These are phyloP conservation scores for Aureobasidium leucospermi DNA, from an alignment of 2,329 filamentous ascomycete species.

Conservation along the genomic window DNA sequence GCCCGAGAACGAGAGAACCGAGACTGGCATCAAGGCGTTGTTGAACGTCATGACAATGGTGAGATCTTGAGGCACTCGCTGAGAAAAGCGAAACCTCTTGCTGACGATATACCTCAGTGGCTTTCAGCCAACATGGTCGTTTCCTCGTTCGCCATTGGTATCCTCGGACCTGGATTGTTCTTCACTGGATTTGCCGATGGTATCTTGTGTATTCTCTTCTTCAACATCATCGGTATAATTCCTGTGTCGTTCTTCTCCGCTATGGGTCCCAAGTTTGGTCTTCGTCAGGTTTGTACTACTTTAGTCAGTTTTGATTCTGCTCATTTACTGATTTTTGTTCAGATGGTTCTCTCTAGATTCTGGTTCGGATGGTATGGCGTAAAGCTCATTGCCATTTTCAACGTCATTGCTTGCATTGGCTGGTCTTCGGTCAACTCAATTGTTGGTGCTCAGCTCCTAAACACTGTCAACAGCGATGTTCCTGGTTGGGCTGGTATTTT, in stretches of 20 bases:
- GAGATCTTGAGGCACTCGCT: constrained; percentile 18
- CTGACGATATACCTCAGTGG: constrained; percentile 47
- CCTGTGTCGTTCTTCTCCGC: constrained; percentile 72
- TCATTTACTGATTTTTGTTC: not conserved
- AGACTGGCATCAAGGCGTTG: constrained; percentile 47
- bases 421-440: constrained; percentile 75
- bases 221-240: constrained; percentile 65
- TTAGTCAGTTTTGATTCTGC: not conserved
- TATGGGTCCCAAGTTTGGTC: constrained; percentile 65
- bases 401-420: constrained; percentile 62
- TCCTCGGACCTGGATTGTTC: constrained; percentile 63
- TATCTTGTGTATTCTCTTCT: constrained; percentile 63
- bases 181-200: constrained; percentile 65
- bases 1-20: constrained; percentile 60
- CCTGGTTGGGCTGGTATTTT: constrained; percentile 69
- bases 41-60: constrained; percentile 66
- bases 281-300: constrained; percentile 49
- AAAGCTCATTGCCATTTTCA: constrained; percentile 61
- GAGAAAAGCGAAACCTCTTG: constrained; percentile 12
- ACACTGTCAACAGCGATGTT: constrained; percentile 62
- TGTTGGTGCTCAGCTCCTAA: constrained; percentile 69
- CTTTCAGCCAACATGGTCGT: constrained; percentile 72
- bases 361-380: constrained; percentile 66
- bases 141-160: constrained; percentile 67
- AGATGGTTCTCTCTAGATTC: constrained; percentile 35